Base-by-base conservation (phyloP, 2,329 filamentous ascomycete species). In the Alternaria sp. region DNA sequence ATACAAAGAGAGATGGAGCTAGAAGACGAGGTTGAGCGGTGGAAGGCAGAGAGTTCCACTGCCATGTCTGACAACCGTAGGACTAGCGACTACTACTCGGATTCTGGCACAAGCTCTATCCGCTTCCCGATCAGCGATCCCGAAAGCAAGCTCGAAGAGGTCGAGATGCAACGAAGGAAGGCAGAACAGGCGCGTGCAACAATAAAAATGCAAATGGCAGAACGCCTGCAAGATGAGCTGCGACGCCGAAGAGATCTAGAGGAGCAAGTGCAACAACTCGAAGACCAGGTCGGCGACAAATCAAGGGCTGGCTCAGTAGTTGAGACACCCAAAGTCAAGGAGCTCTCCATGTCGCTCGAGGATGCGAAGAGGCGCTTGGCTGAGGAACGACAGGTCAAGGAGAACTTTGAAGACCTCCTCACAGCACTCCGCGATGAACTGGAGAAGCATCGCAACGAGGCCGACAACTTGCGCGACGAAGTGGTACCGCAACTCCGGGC, bases 51-150 rank as follows among this genome's bases (percentile, higher is more conserved):
- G 74, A 85, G 86, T 67, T 85, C 79, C 85, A 89, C 80, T 75
- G 85, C 74, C 81, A 85, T 79, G 76, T 83, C 84, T n/a, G 76
- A 86, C 26, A 89, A 87, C 67, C 91, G 91, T 77, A 88, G 95
- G 64, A 96, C 93, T 10, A 98, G 96, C 81, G 96, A 99, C 81
- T 98, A 99, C 82, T 99, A 96, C 79, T 99, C 96, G 3, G 96
- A 99, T 79, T 97, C 94, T 6, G 96, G 96, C 30, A 91, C 93
- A 61, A 95, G 93, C 79, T 95, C 93, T 1, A 87, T 92, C 57
- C 91, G 93, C 73, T 91, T 90, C 74, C 90, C 91, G 1, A 83
- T 86, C 65, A 90, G 92, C 50, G 84, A 87, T 63, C 82, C 81
- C 13, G 85, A 87, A 49, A 81, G 80, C 30, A 87, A 85, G 69